Evolutionary conservation across 768 basidiomycete genomes (phyloP).

Genomic region (Hericium rajendrae): DNA sequence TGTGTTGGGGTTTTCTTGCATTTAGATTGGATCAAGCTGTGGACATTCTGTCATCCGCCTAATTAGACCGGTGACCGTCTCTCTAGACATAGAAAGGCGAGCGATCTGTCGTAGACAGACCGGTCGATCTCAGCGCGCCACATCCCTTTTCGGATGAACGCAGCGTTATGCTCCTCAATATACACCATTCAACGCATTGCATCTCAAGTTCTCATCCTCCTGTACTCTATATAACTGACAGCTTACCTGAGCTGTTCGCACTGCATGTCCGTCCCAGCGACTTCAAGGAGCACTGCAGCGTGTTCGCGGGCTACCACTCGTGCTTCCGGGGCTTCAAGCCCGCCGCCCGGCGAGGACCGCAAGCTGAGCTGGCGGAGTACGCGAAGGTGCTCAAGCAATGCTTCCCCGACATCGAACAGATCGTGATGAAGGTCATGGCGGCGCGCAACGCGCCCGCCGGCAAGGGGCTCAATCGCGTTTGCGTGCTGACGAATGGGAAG

Average conservation of each 20-base stretch:
- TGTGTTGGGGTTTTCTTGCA: too few relatives aligned
- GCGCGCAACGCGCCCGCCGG: conserved; percentile 17
- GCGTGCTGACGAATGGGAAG: conserved; percentile 38
- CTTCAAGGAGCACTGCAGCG: conserved; percentile 32
- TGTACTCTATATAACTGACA: background rate
- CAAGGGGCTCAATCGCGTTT: conserved; percentile 26
- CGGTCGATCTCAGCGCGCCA: too few relatives aligned
- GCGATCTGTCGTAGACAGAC: too few relatives aligned
- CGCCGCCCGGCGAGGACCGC: conserved; percentile 17
- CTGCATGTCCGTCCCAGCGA: conserved; percentile 45
- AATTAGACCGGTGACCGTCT: too few relatives aligned
- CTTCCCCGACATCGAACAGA: conserved; percentile 30
- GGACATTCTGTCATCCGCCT: too few relatives aligned
- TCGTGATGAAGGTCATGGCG: conserved; percentile 28
- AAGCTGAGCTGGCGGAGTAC: conserved; percentile 14
- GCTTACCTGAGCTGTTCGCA: conserved; percentile 31
- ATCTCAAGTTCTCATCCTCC: too few relatives aligned
- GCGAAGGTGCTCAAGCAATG: conserved; percentile 30
- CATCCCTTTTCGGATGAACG: too few relatives aligned
- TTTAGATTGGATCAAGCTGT: too few relatives aligned
- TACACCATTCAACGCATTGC: too few relatives aligned
- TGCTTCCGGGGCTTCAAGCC: conserved; percentile 36
- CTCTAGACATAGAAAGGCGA: too few relatives aligned
- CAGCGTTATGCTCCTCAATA: too few relatives aligned
- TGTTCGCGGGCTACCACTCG: conserved; percentile 25